These are phyloP conservation scores for Lentinula guzmanii DNA, from an alignment of 768 basidiomycete genomes.

Conservation along the genomic window DNA sequence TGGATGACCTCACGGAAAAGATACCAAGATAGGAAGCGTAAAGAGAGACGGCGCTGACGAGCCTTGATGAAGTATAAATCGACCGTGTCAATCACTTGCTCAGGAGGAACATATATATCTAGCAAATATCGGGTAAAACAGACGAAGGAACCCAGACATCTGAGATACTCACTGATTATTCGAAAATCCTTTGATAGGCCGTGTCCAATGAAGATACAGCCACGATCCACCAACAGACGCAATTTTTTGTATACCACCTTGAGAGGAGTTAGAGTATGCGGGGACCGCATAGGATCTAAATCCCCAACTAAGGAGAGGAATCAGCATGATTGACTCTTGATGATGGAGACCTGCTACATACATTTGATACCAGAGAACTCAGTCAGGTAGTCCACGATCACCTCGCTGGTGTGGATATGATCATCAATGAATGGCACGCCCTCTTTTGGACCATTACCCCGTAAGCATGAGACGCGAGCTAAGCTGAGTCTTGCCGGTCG, in stretches of 20 bases:
- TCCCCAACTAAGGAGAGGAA: constrained; percentile 75
- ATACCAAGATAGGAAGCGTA: constrained; percentile 93
- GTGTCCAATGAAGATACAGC: constrained; percentile 96
- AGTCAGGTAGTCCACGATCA: constrained; percentile 93
- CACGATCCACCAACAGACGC: constrained; percentile 84
- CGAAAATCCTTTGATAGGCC: constrained; percentile 97
- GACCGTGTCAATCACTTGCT: constrained; percentile 95
- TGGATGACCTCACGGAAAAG: constrained; percentile 91
- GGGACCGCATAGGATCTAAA: constrained; percentile 77
- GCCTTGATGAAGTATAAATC: constrained; percentile 85
- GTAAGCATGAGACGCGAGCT: constrained; percentile 89
- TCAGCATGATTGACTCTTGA: constrained; percentile 1
- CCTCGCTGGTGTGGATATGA: constrained; percentile 94
- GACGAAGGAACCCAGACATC: not conserved
- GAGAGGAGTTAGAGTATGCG: constrained; percentile 86
- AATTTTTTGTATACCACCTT: constrained; percentile 99
- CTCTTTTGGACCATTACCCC: constrained; percentile 76
- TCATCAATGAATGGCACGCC: constrained; percentile 96
- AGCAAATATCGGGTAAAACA: not conserved
- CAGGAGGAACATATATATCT: constrained; percentile 96
- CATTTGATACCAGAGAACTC: constrained; percentile 96
- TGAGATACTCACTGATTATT: constrained; percentile 77
- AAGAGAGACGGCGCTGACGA: constrained; percentile 82
- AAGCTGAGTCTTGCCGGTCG: constrained; percentile 88
- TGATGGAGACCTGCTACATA: constrained; percentile 28